Evolutionary conservation across 129 eudicot species (phyloP), one percentile per base, ranked within the genome.

Genomic region (Mikania micrantha): DNA sequence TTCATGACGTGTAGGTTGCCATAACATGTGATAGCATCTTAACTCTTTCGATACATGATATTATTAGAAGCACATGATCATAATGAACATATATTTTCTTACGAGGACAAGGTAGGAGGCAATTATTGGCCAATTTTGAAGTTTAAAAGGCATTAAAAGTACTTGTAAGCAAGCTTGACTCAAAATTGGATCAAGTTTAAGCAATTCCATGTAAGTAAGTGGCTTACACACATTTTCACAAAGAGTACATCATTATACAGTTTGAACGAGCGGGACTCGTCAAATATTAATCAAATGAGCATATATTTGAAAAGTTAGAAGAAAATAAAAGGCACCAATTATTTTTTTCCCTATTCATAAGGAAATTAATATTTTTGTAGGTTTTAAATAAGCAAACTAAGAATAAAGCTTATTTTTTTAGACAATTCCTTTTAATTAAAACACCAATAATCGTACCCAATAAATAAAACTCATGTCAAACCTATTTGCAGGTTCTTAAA

Each of bases 61-160:
- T 52, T 38, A n/a, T n/a, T 28, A 65, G 65, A 15, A 63, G 71
- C 78, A 54, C 78, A 74, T 74, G 72, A 20, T 34, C 8, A 19
- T 74, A 64, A 31, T 66, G 13, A 65, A 53, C 11, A 6, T 41
- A 32, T 60, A 1, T 5, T 49, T 54, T 74, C 5, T 64, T 8
- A 32, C 24, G 24, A 11, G 3, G 64, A 64, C 64, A 40, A 25
- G 40, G 60, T 17, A 31, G 48, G 28, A 34, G 21, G 77, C 69
- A 72, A 47, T n/a, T 32, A 34, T 8, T 20, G 17, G 27, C 39
- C 40, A 31, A 73, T 24, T 62, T 63, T 73, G 42, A 36, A 63
- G 71, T 52, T 47, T 20, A 72, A 9, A 72, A n/a, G 52, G 29
- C 10, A 63, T 9, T 48, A 24, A n/a, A n/a, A n/a, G n/a, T n/a